These are phyloP conservation scores for Plantago elongata DNA, from an alignment of 257 asterid species.

Conservation along the genomic window DNA sequence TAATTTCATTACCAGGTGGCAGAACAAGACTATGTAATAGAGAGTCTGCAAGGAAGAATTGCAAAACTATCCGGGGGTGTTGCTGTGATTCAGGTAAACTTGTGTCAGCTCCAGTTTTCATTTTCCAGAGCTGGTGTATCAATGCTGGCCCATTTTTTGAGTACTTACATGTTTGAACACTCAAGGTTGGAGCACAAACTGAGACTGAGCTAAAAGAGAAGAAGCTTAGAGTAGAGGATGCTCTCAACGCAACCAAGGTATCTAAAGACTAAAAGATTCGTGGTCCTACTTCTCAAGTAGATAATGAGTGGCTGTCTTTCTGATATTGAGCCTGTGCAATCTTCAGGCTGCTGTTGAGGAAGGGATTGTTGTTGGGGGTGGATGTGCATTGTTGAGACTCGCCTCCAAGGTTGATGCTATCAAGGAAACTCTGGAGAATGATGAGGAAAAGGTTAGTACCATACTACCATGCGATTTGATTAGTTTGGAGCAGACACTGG, in stretches of 20 bases:
- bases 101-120: too few relatives aligned
- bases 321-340: background rate
- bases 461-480: background rate
- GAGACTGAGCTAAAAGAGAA: conserved; percentile 95
- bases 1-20: conserved; percentile 48
- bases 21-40: conserved; percentile 91
- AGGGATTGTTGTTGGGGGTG: conserved; percentile 77
- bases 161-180: conserved; percentile 7
- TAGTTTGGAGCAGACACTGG: background rate
- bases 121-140: background rate
- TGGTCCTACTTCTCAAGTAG: too few relatives aligned
- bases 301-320: too few relatives aligned
- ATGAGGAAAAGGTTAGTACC: conserved; percentile 33
- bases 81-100: conserved; percentile 89
- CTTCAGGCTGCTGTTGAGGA: conserved; percentile 67
- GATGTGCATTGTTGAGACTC: conserved; percentile 57
- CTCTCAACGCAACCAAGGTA: conserved; percentile 60
- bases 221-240: conserved; percentile 98
- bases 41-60: conserved; percentile 78
- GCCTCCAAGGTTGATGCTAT: conserved; percentile 49
- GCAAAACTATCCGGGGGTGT: conserved; percentile 98
- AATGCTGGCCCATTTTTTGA: background rate
- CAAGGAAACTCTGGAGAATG: conserved; percentile 51
- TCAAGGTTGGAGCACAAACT: conserved; percentile 98
- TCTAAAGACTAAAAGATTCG: too few relatives aligned